phyloP scores from a whole-genome alignment of 345 rosid species.

The Camelina neglecta region DNA sequence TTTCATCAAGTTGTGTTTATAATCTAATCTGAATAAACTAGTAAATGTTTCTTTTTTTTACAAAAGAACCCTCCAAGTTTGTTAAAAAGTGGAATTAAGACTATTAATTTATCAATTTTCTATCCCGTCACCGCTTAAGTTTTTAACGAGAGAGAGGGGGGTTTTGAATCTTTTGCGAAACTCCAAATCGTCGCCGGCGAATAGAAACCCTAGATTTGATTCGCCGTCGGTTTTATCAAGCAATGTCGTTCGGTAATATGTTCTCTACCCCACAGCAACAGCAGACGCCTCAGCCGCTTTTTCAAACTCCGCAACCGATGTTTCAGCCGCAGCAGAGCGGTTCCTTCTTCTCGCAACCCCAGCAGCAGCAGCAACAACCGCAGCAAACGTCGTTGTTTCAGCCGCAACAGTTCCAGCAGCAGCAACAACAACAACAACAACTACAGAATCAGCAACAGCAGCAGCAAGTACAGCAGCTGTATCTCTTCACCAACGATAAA shows the following conservation, averaged over 20 bases:
- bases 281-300: conserved; percentile 44
- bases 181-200: conserved; percentile 36
- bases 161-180: conserved; percentile 25
- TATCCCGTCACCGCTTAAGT: not conserved
- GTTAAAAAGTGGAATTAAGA: not conserved
- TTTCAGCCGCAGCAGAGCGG: conserved; percentile 53
- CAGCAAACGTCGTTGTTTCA: not conserved
- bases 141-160: conserved; percentile 15
- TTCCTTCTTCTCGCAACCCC: conserved; percentile 53
- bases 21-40: no score
- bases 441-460: conserved; percentile 46
- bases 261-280: conserved; percentile 70
- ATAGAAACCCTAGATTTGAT: conserved; percentile 42
- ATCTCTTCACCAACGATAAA: conserved; percentile 79
- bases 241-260: conserved; percentile 54
- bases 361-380: conserved; percentile 38
- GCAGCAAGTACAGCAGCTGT: conserved; percentile 64
- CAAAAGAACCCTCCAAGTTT: conserved; percentile 16
- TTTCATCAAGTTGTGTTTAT: no score
- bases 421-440: conserved; percentile 48
- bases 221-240: conserved; percentile 31
- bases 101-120: not conserved
- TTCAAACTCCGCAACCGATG: conserved; percentile 41
- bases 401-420: conserved; percentile 27
- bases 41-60: not conserved